phyloP scores from a whole-genome alignment of 371 early-diverging fungal species.

The Lichtheimia ornata region DNA sequence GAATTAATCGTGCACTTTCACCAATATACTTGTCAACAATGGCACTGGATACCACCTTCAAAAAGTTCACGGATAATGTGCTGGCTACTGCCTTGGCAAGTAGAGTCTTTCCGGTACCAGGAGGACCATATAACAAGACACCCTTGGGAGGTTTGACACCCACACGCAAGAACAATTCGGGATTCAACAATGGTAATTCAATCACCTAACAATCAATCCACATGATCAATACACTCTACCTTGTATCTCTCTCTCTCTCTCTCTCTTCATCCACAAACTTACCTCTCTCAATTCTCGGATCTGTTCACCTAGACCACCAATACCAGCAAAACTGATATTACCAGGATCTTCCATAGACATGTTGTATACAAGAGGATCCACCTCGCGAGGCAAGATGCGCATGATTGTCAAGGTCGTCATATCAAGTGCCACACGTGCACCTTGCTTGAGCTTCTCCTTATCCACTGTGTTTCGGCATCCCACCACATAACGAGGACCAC shows the following conservation, averaged over 20 bases:
- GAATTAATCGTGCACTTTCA: slow-evolving; percentile 95
- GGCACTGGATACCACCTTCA: slow-evolving; percentile 96
- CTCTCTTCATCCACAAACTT: slow-evolving; percentile 1
- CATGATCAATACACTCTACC: neutral
- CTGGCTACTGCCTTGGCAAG: slow-evolving; percentile 98
- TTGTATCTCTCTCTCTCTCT: neutral
- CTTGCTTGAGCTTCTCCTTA: slow-evolving; percentile 92
- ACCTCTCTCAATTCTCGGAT: slow-evolving; percentile 98
- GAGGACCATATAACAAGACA: slow-evolving; percentile 98
- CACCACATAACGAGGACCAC: slow-evolving; percentile 99
- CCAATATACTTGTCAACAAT: slow-evolving; percentile 99
- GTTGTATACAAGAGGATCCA: slow-evolving; percentile 99
- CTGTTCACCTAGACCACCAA: slow-evolving; percentile 98
- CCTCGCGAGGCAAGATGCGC: slow-evolving; percentile 98
- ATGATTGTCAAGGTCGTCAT: slow-evolving; percentile 99
- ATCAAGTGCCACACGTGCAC: slow-evolving; percentile 98
- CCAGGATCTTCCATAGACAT: slow-evolving; percentile 99
- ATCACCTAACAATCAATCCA: slow-evolving; percentile 75
- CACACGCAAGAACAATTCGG: slow-evolving; percentile 98
- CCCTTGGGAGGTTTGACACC: slow-evolving; percentile 99
- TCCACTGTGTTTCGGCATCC: slow-evolving; percentile 96
- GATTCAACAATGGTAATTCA: slow-evolving; percentile 98
- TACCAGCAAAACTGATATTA: slow-evolving; percentile 93
- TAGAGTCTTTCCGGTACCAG: slow-evolving; percentile 92
- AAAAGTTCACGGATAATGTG: slow-evolving; percentile 95